phyloP scores from a whole-genome alignment of 805 yeast genomes.

The Torulaspora gathmanii region DNA sequence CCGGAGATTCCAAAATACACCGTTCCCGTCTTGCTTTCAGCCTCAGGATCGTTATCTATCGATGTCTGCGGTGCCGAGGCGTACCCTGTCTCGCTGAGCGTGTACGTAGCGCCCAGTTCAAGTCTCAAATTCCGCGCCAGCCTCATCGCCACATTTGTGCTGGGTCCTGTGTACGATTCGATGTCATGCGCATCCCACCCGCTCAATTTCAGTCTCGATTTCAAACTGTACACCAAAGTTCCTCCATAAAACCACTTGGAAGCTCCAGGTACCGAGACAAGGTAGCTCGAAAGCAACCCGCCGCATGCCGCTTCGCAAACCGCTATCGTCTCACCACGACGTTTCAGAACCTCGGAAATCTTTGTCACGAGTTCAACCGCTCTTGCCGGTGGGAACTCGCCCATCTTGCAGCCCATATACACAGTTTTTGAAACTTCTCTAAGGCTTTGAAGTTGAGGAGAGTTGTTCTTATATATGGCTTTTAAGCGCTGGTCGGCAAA shows the following conservation, averaged over 20 bases:
- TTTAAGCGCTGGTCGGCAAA: neutral
- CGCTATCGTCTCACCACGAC: conserved; percentile 60
- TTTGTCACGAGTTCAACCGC: conserved; percentile 46
- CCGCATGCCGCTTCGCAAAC: conserved; percentile 90
- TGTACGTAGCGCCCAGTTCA: conserved; percentile 79
- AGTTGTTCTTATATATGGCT: neutral
- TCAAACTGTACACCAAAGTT: conserved; percentile 69
- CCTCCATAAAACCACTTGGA: conserved; percentile 81
- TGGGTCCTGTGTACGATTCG: conserved; percentile 71
- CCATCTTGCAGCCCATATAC: conserved; percentile 11
- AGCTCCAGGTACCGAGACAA: conserved; percentile 83
- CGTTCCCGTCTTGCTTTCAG: conserved; percentile 43
- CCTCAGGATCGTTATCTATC: conserved; percentile 38
- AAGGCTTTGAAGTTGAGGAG: neutral
- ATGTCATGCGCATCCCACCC: conserved; percentile 79
- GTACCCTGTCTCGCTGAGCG: conserved; percentile 80
- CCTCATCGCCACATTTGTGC: conserved; percentile 66
- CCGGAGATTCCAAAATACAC: conserved; percentile 70
- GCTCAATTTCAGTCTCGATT: conserved; percentile 64
- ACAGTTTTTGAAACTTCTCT: neutral
- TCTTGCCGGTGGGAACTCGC: conserved; percentile 58
- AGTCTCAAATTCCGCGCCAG: conserved; percentile 74
- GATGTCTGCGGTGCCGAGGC: conserved; percentile 59
- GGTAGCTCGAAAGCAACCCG: conserved; percentile 73
- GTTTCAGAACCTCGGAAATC: conserved; percentile 54